Evolutionary conservation across 495 filamentous ascomycete genomes (phyloP).

Genomic region (Jackrogersella multiformis): DNA sequence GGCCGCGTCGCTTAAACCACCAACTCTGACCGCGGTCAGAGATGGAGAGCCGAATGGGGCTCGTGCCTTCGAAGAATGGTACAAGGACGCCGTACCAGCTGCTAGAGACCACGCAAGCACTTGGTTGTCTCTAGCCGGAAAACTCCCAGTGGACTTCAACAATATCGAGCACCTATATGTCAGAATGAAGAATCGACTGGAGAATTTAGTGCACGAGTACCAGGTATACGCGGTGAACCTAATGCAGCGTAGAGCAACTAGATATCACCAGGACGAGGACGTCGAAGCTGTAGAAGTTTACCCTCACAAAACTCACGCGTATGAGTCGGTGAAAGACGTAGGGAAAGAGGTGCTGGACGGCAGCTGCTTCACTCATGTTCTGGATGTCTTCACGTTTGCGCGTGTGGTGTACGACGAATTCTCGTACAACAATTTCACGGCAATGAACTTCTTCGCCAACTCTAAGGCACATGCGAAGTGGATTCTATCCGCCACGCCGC

Average conservation of each 20-base stretch:
- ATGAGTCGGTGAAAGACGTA: no score
- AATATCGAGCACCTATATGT: background rate
- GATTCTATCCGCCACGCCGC: conserved; percentile 75
- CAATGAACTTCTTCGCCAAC: conserved; percentile 46
- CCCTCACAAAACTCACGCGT: no score
- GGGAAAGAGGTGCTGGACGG: no score
- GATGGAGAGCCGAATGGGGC: conserved; percentile 28
- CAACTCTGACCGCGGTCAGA: conserved; percentile 36
- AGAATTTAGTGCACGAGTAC: background rate
- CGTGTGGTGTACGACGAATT: conserved; percentile 76
- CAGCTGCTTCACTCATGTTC: conserved; percentile 32
- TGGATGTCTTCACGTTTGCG: conserved; percentile 70
- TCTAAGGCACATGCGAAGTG: conserved; percentile 65
- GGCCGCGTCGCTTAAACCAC: conserved; percentile 59
- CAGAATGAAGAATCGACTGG: background rate
- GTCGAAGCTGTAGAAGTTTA: no score
- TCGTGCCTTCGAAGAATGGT: conserved; percentile 65
- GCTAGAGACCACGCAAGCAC: conserved; percentile 49
- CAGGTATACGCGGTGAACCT: background rate
- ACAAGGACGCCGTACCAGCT: conserved; percentile 50
- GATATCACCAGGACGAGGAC: no score
- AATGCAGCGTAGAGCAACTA: no score
- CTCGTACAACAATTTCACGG: conserved; percentile 60
- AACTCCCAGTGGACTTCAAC: background rate
- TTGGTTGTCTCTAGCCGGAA: background rate